Evolutionary conservation across 208 protist genomes (phyloP), one percentile per base, ranked within the genome.

Genomic region (Acanthamoeba sp.): DNA sequence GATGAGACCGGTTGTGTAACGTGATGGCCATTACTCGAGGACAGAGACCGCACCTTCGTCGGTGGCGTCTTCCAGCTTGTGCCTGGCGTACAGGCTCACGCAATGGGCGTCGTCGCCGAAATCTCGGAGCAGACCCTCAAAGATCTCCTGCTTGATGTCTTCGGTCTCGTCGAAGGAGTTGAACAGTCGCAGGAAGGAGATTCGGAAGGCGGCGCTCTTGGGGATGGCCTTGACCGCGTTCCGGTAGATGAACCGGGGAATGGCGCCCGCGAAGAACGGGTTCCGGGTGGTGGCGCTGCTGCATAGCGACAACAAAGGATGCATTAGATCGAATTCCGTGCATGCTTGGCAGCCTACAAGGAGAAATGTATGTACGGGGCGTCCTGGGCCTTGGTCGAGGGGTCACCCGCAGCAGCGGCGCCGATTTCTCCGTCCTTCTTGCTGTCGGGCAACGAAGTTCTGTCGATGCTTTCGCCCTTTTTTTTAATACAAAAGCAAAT

Each of bases 191-290:
- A 91, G 57, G 59, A 91, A 91, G 18, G 34, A 48, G 20, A 91
- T 5, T 5, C 50, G 57, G 38, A 91, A 73, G 34, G 29, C 7
- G 14, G 29, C 27, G 38, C 27, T 50, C 36, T 73, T 27, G 45
- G 85, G 85, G 29, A 73, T 66, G 20, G 85, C 57, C 50, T 88
- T 55, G 16, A 64, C 29, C 16, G 57, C 85, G 59, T 73, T 91
- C 7, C 59, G 50, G n/a, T 69, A 91, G 22, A 91, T 73, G 38
- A 91, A 42, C 29, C 3, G 42, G 12, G 85, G 85, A 24, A 91
- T 73, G 57, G 85, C 85, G 36, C 85, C 85, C 36, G 64, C 57
- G 32, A 91, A 48, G 27, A 91, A 89, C 42, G 80, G 80, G 36
- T 89, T 89, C n/a, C n/a, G 18, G 9, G 27, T 59, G 20, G 24